Evolutionary conservation across 345 rosid genomes (phyloP), one percentile per base, ranked within the genome.

Genomic region (Gossypium sturtianum): DNA sequence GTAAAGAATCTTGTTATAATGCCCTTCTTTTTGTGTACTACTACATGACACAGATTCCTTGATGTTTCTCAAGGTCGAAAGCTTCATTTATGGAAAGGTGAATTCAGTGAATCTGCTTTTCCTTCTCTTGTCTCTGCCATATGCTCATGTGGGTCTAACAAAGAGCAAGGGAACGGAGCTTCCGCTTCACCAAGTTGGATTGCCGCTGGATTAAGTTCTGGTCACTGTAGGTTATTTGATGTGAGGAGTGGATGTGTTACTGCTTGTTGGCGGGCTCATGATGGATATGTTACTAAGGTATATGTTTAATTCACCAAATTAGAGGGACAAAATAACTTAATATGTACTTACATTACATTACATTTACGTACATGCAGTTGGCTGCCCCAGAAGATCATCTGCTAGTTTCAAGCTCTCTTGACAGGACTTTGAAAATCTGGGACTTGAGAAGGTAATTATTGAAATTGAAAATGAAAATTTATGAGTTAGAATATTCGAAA

Each of bases 321-420:
- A 43, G 9, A 13, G 61, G 34, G 62, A 66, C 43, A 60, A 38
- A 13, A 19, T 47, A 41, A 51, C 23, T 76, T 72, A 52, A 34
- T 34, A 34, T 5, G 1, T 56, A 52, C 47, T 63, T 69, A 16
- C 44, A 54, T 60, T 70, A 66, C 17, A 51, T 56, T 77, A 41
- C 10, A 61, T 38, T 53, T 77, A 60, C 41, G 25, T 76, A 51
- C 74, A 23, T 82, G 83, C 91, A 93, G 97, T 82, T 93, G 86
- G 88, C 90, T 76, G 89, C 94, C 72, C 87, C 89, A 9, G 94
- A 90, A 82, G 87, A 88, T 74, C 90, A 94, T 86, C 78, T 87
- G 79, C 93, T 94, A 81, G 91, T 94, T 76, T 91, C 98, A 70
- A 94, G 98, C 88, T 94, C 97, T 75, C 91, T 87, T 60, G 98